Evolutionary conservation across 345 rosid species (phyloP).

Genomic region (Syzygium oleosum): DNA sequence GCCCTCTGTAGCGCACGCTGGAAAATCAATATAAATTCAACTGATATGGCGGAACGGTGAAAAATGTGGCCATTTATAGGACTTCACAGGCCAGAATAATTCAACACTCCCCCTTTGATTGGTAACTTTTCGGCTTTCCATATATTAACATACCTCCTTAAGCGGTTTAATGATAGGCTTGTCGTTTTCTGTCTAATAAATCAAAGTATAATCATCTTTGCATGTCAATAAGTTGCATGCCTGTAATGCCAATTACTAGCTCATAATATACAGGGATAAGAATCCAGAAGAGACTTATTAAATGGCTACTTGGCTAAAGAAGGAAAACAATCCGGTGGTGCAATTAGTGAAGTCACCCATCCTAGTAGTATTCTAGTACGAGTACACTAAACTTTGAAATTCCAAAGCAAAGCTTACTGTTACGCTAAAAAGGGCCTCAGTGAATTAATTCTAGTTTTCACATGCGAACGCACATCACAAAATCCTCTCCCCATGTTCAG

Average conservation of each 20-base stretch:
- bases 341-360: background rate
- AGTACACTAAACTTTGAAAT: background rate
- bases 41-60: background rate
- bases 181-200: background rate
- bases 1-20: fast-evolving
- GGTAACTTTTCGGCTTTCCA: fast-evolving
- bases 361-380: too few species aligned
- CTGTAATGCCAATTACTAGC: background rate
- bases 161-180: background rate
- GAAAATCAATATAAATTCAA: background rate
- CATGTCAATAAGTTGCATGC: background rate
- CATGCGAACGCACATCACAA: too few species aligned
- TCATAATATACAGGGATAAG: background rate
- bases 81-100: background rate
- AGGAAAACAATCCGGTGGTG: background rate
- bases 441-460: too few species aligned
- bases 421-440: too few species aligned
- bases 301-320: background rate
- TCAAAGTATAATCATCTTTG: background rate
- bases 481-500: too few species aligned
- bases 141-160: background rate
- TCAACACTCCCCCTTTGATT: background rate
- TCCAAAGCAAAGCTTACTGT: too few species aligned
- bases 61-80: background rate
- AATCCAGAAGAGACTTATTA: background rate